phyloP scores from a whole-genome alignment of 345 rosid genomes.

The Garcia nutans region DNA sequence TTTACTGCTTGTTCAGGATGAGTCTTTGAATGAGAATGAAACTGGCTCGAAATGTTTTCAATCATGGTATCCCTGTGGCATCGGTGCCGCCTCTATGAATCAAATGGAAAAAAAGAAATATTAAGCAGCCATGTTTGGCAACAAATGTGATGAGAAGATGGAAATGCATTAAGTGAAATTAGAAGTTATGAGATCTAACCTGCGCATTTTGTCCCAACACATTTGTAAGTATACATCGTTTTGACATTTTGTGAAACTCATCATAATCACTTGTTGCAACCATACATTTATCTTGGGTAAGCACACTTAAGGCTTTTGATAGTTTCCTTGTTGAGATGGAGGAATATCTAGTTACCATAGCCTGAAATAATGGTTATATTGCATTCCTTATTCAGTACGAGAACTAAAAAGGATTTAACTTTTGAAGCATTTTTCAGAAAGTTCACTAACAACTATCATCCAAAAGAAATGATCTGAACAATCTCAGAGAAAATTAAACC shows the following conservation, averaged over 20 bases:
- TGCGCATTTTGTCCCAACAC: slow-evolving; percentile 72
- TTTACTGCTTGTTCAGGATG: slow-evolving; percentile 48
- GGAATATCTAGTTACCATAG: slow-evolving; percentile 75
- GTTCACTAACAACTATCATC: not conserved
- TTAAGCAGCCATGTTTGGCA: not conserved
- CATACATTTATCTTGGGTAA: slow-evolving; percentile 67
- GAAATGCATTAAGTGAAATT: not conserved
- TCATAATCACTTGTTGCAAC: slow-evolving; percentile 85
- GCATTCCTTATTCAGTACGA: not conserved
- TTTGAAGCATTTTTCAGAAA: no score
- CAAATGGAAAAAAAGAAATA: not conserved
- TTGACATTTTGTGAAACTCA: slow-evolving; percentile 68
- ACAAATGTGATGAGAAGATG: not conserved
- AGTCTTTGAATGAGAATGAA: slow-evolving; percentile 38
- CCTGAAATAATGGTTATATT: slow-evolving; percentile 39
- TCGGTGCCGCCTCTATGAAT: slow-evolving; percentile 53
- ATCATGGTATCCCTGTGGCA: slow-evolving; percentile 57
- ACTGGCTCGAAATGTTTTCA: slow-evolving; percentile 43
- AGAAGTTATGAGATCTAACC: slow-evolving; percentile 38
- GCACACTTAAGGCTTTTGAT: slow-evolving; percentile 63
- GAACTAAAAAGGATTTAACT: not conserved
- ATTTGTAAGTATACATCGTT: slow-evolving; percentile 52
- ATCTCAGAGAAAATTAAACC: not conserved
- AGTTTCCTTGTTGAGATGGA: slow-evolving; percentile 79
- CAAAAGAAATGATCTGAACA: not conserved